Percentiles rank a stretch among this genome's conserved stretches.
Conservation (phyloP, 345 rosid genomes). For the Brassica nigra region DNA sequence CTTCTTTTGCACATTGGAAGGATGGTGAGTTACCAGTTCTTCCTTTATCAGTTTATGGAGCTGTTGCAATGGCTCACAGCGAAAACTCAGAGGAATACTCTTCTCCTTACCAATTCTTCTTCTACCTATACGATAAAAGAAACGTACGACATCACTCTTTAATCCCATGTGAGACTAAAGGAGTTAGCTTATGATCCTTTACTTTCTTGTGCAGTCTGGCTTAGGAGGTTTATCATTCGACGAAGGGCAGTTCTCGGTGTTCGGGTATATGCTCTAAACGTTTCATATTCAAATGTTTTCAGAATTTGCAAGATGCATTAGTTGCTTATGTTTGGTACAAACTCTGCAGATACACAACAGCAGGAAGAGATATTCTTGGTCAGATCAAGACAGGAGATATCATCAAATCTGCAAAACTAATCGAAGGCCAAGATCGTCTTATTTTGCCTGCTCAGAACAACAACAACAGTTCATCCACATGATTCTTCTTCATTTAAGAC, state of each 20-base stretch:
- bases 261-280: constrained; percentile 53
- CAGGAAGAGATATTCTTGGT: constrained; percentile 72
- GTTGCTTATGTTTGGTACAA: neutral
- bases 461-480: constrained; percentile 44
- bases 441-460: constrained; percentile 53
- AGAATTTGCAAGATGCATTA: neutral
- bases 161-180: neutral
- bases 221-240: constrained; percentile 95
- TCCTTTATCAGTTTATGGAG: constrained; percentile 86
- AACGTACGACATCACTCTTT: constrained; percentile 49
- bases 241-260: constrained; percentile 93
- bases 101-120: constrained; percentile 87
- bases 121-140: constrained; percentile 89
- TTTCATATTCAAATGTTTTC: neutral
- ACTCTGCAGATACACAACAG: constrained; percentile 59
- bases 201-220: constrained; percentile 56
- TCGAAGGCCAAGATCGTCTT: constrained; percentile 80
- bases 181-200: neutral
- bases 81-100: constrained; percentile 86
- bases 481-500: constrained; percentile 14
- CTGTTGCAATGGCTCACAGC: constrained; percentile 91
- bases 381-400: constrained; percentile 84
- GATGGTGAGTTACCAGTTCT: constrained; percentile 92
- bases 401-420: constrained; percentile 68
- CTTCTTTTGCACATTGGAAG: constrained; percentile 40